Evolutionary conservation across 768 basidiomycete genomes (phyloP), one percentile per base, ranked within the genome.

Genomic region (Leccinum incarnatum): DNA sequence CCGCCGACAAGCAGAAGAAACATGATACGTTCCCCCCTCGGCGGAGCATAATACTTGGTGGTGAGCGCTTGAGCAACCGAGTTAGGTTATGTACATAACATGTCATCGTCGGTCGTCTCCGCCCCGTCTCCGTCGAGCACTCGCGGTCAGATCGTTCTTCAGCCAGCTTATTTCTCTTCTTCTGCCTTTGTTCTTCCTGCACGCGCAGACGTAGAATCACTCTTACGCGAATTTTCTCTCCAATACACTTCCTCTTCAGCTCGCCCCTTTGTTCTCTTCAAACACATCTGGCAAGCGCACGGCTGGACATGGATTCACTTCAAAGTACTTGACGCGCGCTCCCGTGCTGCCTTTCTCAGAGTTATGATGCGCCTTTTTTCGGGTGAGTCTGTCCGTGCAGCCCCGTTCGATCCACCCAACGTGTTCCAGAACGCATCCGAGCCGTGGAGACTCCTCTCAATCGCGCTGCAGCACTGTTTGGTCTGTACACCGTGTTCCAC

Each of bases 241-340:
- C 74, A 75, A 36, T 86, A 83, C 64, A 60, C 73, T 1, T 65
- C 68, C 37, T 67, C 69, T 17, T 7, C 64, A 64, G 32, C 0
- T 30, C 69, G 72, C 53, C 89, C 91, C 0, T 93, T 93, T 69
- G 64, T 76, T 3, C 75, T 85, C 19, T 94, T 93, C 82, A 92
- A 89, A 72, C 63, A 68, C 1, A 65, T 90, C 19, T 94, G 92
- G 91, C 70, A 68, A 11, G 73, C 75, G 5, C 79, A 81, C 59
- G 87, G 88, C 21, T 94, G 91, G 91, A 74, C 77, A 32, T 90
- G 84, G 82, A 71, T 91, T 47, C 89, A 92, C 67, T 81, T 93
- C 75, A 86, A 82, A 68, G 83, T 87, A 4, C 83, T 88, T 58
- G 90, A 93, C 65, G 73, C 78, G 46, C 79, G 87, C 51, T 76